Evolutionary conservation across 805 yeast species (phyloP), one percentile per base, ranked within the genome.

Genomic region (Monosporozyma siamensis): DNA sequence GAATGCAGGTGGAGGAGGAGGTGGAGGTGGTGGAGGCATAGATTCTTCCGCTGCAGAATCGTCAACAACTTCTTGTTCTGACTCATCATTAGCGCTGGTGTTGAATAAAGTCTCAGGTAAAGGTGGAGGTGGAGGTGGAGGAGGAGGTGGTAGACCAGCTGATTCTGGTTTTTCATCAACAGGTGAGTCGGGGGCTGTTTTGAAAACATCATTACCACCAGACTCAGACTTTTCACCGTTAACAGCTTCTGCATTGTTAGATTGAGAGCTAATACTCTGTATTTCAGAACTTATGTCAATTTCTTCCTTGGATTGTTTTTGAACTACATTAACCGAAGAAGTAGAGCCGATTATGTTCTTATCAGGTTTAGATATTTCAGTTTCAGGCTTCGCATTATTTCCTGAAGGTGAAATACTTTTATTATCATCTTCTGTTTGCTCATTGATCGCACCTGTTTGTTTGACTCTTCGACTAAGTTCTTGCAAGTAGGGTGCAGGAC

Each of bases 21-120:
- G 56, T 21, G 60, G 56, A 3, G 54, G 56, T 7, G 61, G 57
- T 11, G 55, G 51, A 17, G 59, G 50, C 8, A 52, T 22, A 15
- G 27, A 15, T 15, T 18, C 39, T 11, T 21, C 32, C 15, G 14
- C 40, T 24, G 27, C 20, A 10, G 7, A 35, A 21, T 20, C 30
- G 11, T 15, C 36, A 27, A 14, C 27, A 20, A 29, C 35, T n/a
- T n/a, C n/a, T n/a, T n/a, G n/a, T n/a, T n/a, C n/a, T n/a, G n/a
- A n/a, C n/a, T n/a, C n/a, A n/a, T n/a, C n/a, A n/a, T n/a, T n/a
- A n/a, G n/a, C n/a, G n/a, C n/a, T n/a, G n/a, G n/a, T n/a, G n/a
- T n/a, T n/a, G n/a, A n/a, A n/a, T n/a, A n/a, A n/a, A n/a, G n/a
- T n/a, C n/a, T n/a, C n/a, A n/a, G n/a, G n/a, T n/a, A n/a, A n/a